Evolutionary conservation across 1,284 basidiomycete genomes (phyloP).

Genomic region (Schizopora paradoxa): DNA sequence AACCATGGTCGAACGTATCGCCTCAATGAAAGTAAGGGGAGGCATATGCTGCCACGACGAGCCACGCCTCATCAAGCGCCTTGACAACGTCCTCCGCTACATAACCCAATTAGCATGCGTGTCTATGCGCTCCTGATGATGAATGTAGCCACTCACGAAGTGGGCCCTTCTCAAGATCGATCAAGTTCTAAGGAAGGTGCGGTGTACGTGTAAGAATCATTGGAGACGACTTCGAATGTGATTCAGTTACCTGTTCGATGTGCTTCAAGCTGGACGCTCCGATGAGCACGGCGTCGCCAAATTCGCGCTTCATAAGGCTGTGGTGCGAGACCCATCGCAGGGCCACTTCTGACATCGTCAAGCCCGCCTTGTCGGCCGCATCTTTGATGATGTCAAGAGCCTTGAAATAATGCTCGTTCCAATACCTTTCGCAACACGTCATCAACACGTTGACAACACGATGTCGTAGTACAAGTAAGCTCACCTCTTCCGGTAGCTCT

Average conservation of each 20-base stretch:
- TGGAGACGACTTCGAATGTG: no score
- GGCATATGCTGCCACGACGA: background rate
- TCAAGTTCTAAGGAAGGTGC: no score
- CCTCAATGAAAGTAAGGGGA: slow-evolving; percentile 1
- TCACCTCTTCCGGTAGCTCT: no score
- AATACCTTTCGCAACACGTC: slow-evolving; percentile 5
- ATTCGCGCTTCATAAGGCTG: slow-evolving; percentile 21
- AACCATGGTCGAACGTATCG: no score
- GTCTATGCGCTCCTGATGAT: background rate
- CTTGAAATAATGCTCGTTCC: slow-evolving; percentile 21
- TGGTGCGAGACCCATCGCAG: slow-evolving; percentile 27
- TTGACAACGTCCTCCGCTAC: slow-evolving; percentile 1
- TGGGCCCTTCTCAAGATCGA: background rate
- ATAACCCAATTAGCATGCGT: background rate
- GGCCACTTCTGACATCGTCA: slow-evolving; percentile 26
- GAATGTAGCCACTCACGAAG: background rate
- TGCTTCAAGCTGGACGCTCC: slow-evolving; percentile 24
- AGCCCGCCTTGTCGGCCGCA: slow-evolving; percentile 17
- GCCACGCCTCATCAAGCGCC: slow-evolving; percentile 3
- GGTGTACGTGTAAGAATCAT: no score
- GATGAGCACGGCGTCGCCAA: slow-evolving; percentile 26
- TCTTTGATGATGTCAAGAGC: slow-evolving; percentile 23
- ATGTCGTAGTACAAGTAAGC: background rate
- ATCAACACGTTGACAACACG: background rate
- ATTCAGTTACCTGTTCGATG: slow-evolving; percentile 16